These are phyloP conservation scores for Babesia gibsoni DNA, from an alignment of 169 alveolate species.

Conservation along the genomic window DNA sequence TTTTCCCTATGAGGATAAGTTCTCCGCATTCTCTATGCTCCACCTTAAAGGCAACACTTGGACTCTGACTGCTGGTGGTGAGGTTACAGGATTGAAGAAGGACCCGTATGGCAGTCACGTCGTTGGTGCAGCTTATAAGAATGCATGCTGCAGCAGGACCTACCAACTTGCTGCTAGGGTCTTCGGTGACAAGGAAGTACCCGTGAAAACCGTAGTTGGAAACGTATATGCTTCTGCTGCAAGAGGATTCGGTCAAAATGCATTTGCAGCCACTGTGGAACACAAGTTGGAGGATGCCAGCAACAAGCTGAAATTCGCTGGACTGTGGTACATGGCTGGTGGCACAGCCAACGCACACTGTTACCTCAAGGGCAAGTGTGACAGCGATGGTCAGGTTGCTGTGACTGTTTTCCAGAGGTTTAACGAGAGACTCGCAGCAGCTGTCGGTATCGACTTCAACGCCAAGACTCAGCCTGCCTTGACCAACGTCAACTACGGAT, in stretches of 20 bases:
- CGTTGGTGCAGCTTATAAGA: constrained; percentile 41
- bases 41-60: constrained; percentile 4
- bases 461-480: constrained; percentile 21
- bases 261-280: constrained; percentile 40
- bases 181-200: constrained; percentile 38
- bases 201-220: constrained; percentile 36
- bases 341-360: constrained; percentile 33
- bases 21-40: constrained; percentile 48
- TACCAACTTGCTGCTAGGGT: constrained; percentile 40
- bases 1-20: constrained; percentile 26
- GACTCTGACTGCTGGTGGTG: constrained; percentile 41
- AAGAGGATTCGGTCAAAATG: constrained; percentile 31
- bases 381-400: constrained; percentile 49
- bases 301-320: constrained; percentile 48
- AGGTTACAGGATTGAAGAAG: constrained; percentile 37
- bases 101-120: constrained; percentile 13
- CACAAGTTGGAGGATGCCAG: constrained; percentile 27
- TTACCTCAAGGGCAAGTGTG: constrained; percentile 60
- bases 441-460: constrained; percentile 46
- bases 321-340: constrained; percentile 49
- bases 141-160: constrained; percentile 18
- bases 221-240: constrained; percentile 25
- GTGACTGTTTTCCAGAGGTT: constrained; percentile 54
- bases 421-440: constrained; percentile 25
- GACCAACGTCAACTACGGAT: constrained; percentile 48